Percentiles rank a stretch among this genome's conserved stretches.
These are phyloP conservation scores for Mimosa pudica DNA, from an alignment of 306 rosid species.

Conservation along the genomic window DNA sequence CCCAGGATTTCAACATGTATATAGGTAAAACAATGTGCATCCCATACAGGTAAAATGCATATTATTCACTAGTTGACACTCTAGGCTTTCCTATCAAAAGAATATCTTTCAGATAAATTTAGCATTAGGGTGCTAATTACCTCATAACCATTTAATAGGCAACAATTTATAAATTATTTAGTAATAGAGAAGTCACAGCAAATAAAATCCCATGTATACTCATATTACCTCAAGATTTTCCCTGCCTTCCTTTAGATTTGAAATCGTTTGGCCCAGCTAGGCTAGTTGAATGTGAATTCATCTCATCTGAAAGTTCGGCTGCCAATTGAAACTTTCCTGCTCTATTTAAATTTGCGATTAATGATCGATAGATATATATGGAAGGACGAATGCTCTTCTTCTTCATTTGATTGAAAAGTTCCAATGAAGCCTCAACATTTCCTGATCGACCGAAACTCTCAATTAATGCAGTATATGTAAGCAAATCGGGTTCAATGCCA, in stretches of 20 bases:
- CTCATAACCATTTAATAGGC: neutral
- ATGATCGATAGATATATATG: constrained; percentile 52
- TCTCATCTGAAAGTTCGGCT: constrained; percentile 53
- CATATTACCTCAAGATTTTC: constrained; percentile 27
- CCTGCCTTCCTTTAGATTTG: constrained; percentile 44
- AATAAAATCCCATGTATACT: constrained; percentile 18
- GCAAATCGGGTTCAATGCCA: constrained; percentile 68
- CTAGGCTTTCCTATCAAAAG: neutral
- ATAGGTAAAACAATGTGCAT: neutral
- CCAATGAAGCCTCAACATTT: constrained; percentile 62
- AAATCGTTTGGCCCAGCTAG: constrained; percentile 61
- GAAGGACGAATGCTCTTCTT: constrained; percentile 63
- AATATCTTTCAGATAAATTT: neutral
- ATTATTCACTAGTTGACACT: neutral
- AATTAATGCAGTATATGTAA: constrained; percentile 72
- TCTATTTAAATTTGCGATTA: constrained; percentile 55
- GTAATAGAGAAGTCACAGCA: constrained; percentile 15
- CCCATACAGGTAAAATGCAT: neutral
- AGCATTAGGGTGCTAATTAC: neutral
- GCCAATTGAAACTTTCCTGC: constrained; percentile 70
- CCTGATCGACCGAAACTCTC: constrained; percentile 70
- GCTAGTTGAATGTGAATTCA: constrained; percentile 55
- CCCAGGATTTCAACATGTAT: neutral
- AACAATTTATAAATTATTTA: neutral
- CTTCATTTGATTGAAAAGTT: constrained; percentile 70